These are phyloP conservation scores for Salicornia ramosissima DNA, from an alignment of 148 eudicot genomes.

Conservation along the genomic window DNA sequence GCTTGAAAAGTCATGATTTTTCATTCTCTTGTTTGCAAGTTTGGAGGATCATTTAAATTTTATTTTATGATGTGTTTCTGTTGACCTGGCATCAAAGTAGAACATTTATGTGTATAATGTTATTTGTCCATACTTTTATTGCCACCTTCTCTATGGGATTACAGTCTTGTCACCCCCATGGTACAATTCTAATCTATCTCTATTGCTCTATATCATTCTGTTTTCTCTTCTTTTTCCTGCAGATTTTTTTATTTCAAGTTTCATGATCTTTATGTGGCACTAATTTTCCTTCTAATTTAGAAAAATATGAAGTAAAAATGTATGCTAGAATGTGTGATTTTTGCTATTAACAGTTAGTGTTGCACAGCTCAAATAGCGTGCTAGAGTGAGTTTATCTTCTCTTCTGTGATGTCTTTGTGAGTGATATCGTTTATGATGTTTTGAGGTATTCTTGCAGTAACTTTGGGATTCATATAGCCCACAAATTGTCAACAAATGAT, in stretches of 20 bases:
- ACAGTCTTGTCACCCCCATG: no score
- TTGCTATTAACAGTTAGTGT: neutral
- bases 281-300: no score
- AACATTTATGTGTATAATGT: neutral
- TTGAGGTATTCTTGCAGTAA: conserved; percentile 46
- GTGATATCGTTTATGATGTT: neutral
- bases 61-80: no score
- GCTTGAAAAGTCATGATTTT: neutral
- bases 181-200: no score
- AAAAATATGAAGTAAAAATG: neutral
- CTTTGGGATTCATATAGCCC: conserved; percentile 48
- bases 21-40: neutral
- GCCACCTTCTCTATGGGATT: no score
- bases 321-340: neutral
- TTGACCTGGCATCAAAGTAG: neutral
- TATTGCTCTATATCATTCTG: no score
- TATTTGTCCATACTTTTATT: no score
- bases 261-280: no score
- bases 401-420: conserved; percentile 7
- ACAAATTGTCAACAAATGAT: conserved; percentile 49
- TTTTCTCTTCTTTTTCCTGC: no score
- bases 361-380: neutral
- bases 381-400: neutral
- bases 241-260: no score
- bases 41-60: neutral